Conservation (phyloP, 2,329 filamentous ascomycete genomes). For the Calonectria crousiana region DNA sequence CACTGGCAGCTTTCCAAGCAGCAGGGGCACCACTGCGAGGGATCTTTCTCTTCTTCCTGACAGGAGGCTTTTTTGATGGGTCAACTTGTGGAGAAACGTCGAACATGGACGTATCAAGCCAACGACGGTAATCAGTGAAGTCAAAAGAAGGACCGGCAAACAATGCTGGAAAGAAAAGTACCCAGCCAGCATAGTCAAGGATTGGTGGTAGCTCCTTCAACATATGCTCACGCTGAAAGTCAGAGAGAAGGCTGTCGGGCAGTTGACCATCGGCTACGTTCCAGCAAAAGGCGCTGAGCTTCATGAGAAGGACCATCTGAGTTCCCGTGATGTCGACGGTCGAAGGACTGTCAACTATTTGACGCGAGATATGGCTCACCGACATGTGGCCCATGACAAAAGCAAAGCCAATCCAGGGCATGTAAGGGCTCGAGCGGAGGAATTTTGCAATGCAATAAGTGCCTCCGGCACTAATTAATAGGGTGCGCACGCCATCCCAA, state of each 20-base stretch:
- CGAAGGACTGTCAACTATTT: conserved; percentile 74
- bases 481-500: conserved; percentile 84
- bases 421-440: conserved; percentile 83
- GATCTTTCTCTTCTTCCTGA: conserved; percentile 90
- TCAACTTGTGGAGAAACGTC: conserved; percentile 85
- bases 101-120: conserved; percentile 96
- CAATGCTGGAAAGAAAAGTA: conserved; percentile 94
- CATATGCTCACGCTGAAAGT: conserved; percentile 86
- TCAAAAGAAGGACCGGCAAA: conserved; percentile 95
- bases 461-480: conserved; percentile 82
- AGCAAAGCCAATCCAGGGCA: conserved; percentile 97
- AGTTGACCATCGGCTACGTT: conserved; percentile 94
- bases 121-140: conserved; percentile 90
- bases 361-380: conserved; percentile 86
- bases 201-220: conserved; percentile 79
- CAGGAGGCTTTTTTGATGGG: conserved; percentile 85
- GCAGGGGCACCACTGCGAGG: conserved; percentile 91
- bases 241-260: conserved; percentile 82
- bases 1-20: conserved; percentile 77
- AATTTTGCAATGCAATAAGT: conserved; percentile 88
- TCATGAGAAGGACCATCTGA: conserved; percentile 99
- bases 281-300: conserved; percentile 96
- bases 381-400: conserved; percentile 98
- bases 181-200: conserved; percentile 89
- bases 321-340: conserved; percentile 90